Evolutionary conservation across 129 eudicot genomes (phyloP).

Genomic region (Cynara cardunculus): DNA sequence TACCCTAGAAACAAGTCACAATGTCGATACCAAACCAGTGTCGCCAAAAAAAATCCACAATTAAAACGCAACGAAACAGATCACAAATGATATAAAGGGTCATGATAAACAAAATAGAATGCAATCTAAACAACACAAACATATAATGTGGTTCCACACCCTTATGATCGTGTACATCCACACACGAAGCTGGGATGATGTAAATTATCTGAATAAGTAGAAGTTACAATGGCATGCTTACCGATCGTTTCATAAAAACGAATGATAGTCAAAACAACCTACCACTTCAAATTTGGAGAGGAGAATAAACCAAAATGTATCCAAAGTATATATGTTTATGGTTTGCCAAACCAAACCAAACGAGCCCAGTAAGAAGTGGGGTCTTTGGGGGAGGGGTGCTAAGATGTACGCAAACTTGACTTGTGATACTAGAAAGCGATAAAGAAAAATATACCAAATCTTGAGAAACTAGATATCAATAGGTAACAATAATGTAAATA

Average conservation of each 20-base stretch:
- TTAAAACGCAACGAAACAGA: no score
- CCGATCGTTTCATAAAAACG: no score
- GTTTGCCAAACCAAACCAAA: background rate
- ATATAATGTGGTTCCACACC: background rate
- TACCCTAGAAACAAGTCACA: background rate
- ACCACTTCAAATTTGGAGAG: background rate
- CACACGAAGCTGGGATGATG: background rate
- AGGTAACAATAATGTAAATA: no score
- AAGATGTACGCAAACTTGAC: no score
- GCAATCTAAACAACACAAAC: no score
- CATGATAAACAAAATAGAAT: no score
- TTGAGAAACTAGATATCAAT: no score
- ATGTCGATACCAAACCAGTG: background rate
- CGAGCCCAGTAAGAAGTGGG: background rate
- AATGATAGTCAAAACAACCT: background rate
- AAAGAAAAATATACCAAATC: no score
- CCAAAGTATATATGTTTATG: background rate
- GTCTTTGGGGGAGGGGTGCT: no score
- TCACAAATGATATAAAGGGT: no score
- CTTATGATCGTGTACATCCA: background rate
- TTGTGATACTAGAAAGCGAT: no score
- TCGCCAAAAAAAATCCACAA: background rate
- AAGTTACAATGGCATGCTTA: background rate
- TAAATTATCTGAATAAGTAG: background rate
- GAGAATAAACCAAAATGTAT: background rate